Base-by-base conservation (phyloP, 495 filamentous ascomycete genomes). In the Penicillium malachiteum region DNA sequence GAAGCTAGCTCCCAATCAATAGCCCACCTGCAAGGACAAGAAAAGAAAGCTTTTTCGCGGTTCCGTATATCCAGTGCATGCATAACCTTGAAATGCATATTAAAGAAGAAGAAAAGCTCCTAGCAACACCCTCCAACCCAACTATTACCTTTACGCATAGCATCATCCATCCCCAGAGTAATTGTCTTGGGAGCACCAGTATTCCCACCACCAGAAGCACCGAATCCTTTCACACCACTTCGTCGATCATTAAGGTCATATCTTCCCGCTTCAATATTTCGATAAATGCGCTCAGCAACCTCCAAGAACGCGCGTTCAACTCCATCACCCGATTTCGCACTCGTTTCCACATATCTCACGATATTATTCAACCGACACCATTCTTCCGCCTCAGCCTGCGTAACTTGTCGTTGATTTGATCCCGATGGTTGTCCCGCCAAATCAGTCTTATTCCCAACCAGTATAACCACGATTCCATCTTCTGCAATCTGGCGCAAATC, bases 361-460 rank as follows among this genome's bases (percentile, higher is more conserved):
- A 97, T 83, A 47, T 85, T 86, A 71, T 97, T 96, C 56, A 76
- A 69, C 50, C 77, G 76, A 34, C 91, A 94, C 94, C 94, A 98
- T 48, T 87, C 88, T 61, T 89, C 84, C 7, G 94, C 94, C 70
- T 96, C 92, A 44, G 85, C 76, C 37, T 69, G 72, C 1, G 88
- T 86, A 1, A 98, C 89, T 63, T 90, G 85, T 53, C 93, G 81
- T 71, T 88, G 84, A 60, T 87, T 89, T 54, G 74, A 68, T 6
- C 60, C 76, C 11, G 76, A 77, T 50, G 43, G 54, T 8, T 73
- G 65, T 5, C 72, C 75, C 0, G 87, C 83, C 30, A 97, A 80
- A 73, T 98, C 94, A 17, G 81, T 81, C 68, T 98, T 98, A 73
- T 98, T 98, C 33, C 94, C 94, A 0, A 98, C 94, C 3, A 98